A percentile compares a stretch with the other conserved stretches of the same genome.
phyloP scores from a whole-genome alignment of 495 filamentous ascomycete species.

The Aspergillus taichungensis region DNA sequence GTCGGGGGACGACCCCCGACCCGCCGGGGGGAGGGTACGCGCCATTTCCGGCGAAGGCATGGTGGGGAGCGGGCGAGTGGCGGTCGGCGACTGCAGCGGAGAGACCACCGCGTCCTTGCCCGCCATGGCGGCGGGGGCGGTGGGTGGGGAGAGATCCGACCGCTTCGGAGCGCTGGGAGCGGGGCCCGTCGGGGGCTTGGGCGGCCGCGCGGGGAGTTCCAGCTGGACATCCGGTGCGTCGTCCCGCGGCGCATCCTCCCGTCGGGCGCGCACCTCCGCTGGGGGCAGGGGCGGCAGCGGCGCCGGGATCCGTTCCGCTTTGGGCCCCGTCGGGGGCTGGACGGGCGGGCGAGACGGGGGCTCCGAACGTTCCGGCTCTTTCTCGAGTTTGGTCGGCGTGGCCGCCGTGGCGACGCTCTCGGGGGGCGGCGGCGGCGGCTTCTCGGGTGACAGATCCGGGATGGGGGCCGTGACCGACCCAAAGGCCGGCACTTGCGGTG shows the following conservation, averaged over 20 bases:
- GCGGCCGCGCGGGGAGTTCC: conserved; percentile 9
- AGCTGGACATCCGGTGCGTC: conserved; percentile 8
- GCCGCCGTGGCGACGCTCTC: conserved; percentile 29
- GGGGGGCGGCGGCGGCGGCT: conserved; percentile 8
- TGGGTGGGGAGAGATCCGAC: conserved; percentile 31
- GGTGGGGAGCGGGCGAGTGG: conserved; percentile 13
- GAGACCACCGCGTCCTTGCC: conserved; percentile 17
- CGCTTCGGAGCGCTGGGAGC: conserved; percentile 8
- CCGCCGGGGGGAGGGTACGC: conserved; percentile 21
- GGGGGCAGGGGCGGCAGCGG: conserved; percentile 12
- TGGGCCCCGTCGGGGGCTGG: conserved; percentile 35
- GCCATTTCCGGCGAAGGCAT: conserved; percentile 20
- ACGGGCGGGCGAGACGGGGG: conserved; percentile 11
- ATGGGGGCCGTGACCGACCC: conserved; percentile 45
- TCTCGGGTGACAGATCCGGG: conserved; percentile 18
- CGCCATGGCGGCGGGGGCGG: conserved; percentile 34
- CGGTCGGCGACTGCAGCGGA: conserved; percentile 9
- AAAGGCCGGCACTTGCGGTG: conserved; percentile 76
- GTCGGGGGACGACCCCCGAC: conserved; percentile 24
- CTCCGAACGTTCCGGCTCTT: conserved; percentile 14
- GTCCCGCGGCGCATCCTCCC: conserved; percentile 14
- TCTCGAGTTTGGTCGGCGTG: conserved; percentile 24
- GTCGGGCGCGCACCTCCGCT: conserved; percentile 14
- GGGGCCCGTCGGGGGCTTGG: conserved; percentile 13
- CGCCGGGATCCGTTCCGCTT: conserved; percentile 24